Conservation (phyloP, 2,329 filamentous ascomycete genomes). For the Colletotrichum falcatum region DNA sequence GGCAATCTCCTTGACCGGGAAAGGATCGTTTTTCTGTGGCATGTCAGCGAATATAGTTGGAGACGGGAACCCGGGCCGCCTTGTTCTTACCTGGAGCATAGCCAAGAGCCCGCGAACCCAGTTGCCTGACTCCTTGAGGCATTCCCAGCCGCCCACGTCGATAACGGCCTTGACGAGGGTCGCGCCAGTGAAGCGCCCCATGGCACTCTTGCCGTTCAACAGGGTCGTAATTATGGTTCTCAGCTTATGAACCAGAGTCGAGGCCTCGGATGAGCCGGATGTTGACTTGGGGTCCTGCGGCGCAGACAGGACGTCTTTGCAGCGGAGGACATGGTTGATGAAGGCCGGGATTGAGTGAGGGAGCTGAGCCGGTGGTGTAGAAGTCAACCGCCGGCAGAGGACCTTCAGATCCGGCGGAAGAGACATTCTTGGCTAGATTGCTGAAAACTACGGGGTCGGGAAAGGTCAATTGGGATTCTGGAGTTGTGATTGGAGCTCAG, state of each 20-base stretch:
- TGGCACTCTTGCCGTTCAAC: slow-evolving; percentile 78
- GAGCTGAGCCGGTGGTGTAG: slow-evolving; percentile 78
- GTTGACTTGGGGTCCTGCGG: slow-evolving; percentile 71
- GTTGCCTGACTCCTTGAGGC: slow-evolving; percentile 76
- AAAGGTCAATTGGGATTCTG: slow-evolving; percentile 1
- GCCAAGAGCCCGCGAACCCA: slow-evolving; percentile 84
- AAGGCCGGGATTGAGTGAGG: slow-evolving; percentile 79
- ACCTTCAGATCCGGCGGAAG: slow-evolving; percentile 70
- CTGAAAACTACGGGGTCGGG: no score
- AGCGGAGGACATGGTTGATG: slow-evolving; percentile 68
- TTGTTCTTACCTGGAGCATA: slow-evolving; percentile 73
- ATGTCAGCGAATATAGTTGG: slow-evolving; percentile 43
- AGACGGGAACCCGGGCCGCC: slow-evolving; percentile 28
- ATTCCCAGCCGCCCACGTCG: slow-evolving; percentile 87
- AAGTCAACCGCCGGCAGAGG: slow-evolving; percentile 77
- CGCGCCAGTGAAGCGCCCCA: slow-evolving; percentile 82
- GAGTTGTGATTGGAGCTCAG: neutral
- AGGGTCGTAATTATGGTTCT: slow-evolving; percentile 83
- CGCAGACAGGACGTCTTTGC: slow-evolving; percentile 71
- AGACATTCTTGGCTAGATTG: slow-evolving; percentile 48
- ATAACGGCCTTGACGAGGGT: slow-evolving; percentile 84
- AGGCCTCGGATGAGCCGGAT: slow-evolving; percentile 70
- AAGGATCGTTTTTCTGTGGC: slow-evolving; percentile 78
- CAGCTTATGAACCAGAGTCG: slow-evolving; percentile 83
- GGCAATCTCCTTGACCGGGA: slow-evolving; percentile 79